Conservation (phyloP, 2,329 filamentous ascomycete genomes). For the Diaporthe vexans region DNA sequence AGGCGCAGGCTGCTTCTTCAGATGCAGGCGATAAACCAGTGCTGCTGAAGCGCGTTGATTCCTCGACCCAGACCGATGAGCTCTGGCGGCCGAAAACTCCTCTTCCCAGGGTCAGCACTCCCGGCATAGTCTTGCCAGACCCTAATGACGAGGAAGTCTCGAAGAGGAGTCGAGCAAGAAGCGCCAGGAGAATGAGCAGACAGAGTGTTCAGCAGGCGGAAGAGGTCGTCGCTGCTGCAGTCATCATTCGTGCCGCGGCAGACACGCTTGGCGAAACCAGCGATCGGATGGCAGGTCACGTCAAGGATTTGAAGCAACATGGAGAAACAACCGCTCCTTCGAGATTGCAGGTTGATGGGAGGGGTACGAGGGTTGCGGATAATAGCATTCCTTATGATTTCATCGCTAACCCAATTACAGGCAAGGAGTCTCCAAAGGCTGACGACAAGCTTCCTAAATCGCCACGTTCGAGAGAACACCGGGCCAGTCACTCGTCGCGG, state of each 20-base stretch:
- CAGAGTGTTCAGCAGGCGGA: conserved; percentile 62
- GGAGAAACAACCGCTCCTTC: conserved; percentile 37
- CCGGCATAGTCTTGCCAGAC: conserved; percentile 62
- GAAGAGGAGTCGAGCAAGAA: conserved; percentile 57
- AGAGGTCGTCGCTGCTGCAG: conserved; percentile 67
- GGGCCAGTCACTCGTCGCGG: conserved; percentile 50
- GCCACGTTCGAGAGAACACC: conserved; percentile 46
- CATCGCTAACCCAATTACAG: conserved; percentile 70
- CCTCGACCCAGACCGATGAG: conserved; percentile 50
- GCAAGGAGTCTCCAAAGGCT: conserved; percentile 59
- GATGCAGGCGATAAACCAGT: conserved; percentile 31
- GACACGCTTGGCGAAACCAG: conserved; percentile 53
- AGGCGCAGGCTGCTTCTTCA: conserved; percentile 16
- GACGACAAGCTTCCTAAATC: conserved; percentile 52
- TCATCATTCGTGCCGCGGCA: conserved; percentile 66
- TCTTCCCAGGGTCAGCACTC: conserved; percentile 56
- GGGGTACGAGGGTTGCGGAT: conserved; percentile 39
- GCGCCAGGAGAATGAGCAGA: conserved; percentile 60
- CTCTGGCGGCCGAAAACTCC: conserved; percentile 39
- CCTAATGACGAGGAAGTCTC: conserved; percentile 55
- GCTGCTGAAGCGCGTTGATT: conserved; percentile 45
- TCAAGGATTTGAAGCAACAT: conserved; percentile 47
- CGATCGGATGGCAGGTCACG: conserved; percentile 45
- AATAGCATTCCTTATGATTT: conserved; percentile 54
- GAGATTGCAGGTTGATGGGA: conserved; percentile 39